Evolutionary conservation across 306 rosid genomes (phyloP), one percentile per base, ranked within the genome.

Genomic region (Vigna hirtella): DNA sequence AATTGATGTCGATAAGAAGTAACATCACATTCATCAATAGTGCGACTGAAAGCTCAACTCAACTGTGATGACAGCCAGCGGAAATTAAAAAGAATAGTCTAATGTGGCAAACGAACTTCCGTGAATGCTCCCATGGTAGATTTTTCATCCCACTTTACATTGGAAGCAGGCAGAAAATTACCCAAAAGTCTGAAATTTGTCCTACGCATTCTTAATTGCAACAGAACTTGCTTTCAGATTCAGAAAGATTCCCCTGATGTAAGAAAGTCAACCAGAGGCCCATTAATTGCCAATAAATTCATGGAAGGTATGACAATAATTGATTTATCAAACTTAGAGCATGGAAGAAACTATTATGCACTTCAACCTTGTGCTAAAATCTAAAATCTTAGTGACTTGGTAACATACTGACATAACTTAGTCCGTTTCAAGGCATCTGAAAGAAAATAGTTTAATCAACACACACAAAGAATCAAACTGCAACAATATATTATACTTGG

Each of bases 221-320:
- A 55, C 92, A 5, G 97, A 83, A 74, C 91, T 86, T 82, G 98
- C 98, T 87, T 92, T 92, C 78, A 89, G 88, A 86, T 92, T 91
- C 72, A 95, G 87, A 84, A 95, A 95, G 82, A 95, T 87, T 56
- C 85, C 97, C 97, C 97, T 94, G 92, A 45, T 43, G 47, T 82
- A 71, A 85, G 17, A 72, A 66, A 78, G n/a, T 38, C 79, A 70
- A 77, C n/a, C 34, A 62, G 18, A 59, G 66, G 10, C 62, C 45
- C 71, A 57, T 80, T 70, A 77, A 56, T 40, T 66, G 70, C 34
- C 20, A 57, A 40, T 12, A 7, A 61, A 16, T 17, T 50, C 22
- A 30, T 34, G 38, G 38, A 34, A 34, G 7, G 7, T 34, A 5
- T 4, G 7, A 5, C 22, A 43, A 43, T 30, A 61, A 24, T 45